Base-by-base conservation (phyloP, 371 early-diverging fungal species). In the Zancudomyces culisetae region DNA sequence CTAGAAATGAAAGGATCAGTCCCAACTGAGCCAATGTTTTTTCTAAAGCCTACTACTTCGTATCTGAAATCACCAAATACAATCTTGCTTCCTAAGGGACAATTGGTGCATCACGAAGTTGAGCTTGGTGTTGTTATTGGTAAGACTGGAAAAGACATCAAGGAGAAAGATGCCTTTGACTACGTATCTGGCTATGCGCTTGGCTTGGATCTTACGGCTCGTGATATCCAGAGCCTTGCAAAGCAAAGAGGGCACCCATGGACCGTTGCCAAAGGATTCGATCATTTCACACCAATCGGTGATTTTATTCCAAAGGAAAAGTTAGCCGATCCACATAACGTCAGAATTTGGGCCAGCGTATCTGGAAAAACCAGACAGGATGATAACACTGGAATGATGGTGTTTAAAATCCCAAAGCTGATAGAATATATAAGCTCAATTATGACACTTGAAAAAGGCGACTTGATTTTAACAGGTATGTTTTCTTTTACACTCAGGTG, bases 111-210 rank as follows among this genome's bases (percentile, higher is more conserved):
- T 59, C 91, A 94, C 60, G 95, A 94, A 66, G 83, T 95, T 43
- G 96, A 95, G 67, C 77, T 95, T 19, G 93, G 86, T 15, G 86
- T 93, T 1, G 82, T 95, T 18, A 90, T 95, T 55, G 89, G 88
- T 35, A 82, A 83, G 57, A 63, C 68, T 18, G 90, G 85, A 3
- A 73, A 86, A 18, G 81, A 90, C 61, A 84, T 90, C 54, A 35
- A 54, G 6, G 75, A 70, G 0, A 58, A 67, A 15, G 58, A 79
- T 8, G 90, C 87, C 0, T 68, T 74, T 54, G 66, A 74, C 42
- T 66, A 79, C 63, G 70, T 91, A 27, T 80, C 72, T 13, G 90
- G 95, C 1, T 95, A 92, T 68, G 80, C 82, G 10, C 71, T 95
- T 29, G 89, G 84, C 2, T 76, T 95, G 51, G 96, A 95, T 66